phyloP scores from a whole-genome alignment of 805 yeast genomes.

The Kluyveromyces nonfermentans region DNA sequence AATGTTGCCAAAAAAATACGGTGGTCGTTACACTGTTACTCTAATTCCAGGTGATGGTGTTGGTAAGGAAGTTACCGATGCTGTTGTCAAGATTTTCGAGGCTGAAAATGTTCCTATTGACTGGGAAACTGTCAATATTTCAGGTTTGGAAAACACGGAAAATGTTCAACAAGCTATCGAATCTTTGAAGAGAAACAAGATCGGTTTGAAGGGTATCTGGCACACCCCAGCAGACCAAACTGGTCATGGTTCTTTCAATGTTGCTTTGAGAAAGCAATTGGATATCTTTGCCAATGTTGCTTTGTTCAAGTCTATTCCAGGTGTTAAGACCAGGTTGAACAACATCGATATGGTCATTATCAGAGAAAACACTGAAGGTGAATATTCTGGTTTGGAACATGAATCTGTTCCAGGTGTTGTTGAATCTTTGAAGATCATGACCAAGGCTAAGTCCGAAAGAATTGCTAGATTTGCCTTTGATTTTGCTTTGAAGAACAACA shows the following conservation, averaged over 20 bases:
- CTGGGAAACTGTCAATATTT: conserved; percentile 77
- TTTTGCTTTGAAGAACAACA: conserved; percentile 84
- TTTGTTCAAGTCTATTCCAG: conserved; percentile 88
- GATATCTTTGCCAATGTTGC: conserved; percentile 94
- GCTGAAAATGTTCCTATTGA: conserved; percentile 86
- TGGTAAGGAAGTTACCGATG: conserved; percentile 90
- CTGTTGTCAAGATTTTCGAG: conserved; percentile 83
- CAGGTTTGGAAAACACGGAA: conserved; percentile 44
- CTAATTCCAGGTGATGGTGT: conserved; percentile 98
- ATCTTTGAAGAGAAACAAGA: conserved; percentile 90
- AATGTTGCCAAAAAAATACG: conserved; percentile 80
- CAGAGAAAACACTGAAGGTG: conserved; percentile 99
- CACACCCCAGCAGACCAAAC: conserved; percentile 77
- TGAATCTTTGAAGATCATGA: conserved; percentile 90
- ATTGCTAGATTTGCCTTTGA: conserved; percentile 96
- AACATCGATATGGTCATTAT: conserved; percentile 89
- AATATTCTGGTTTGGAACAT: conserved; percentile 97
- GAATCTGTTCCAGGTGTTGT: conserved; percentile 96
- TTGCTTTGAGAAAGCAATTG: conserved; percentile 91
- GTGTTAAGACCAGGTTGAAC: conserved; percentile 81
- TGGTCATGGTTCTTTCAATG: conserved; percentile 80
- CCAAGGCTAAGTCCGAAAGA: conserved; percentile 91
- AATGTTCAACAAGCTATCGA: conserved; percentile 78
- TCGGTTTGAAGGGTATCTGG: conserved; percentile 93
- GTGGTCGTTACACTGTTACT: conserved; percentile 90